Conservation (phyloP, 2,329 filamentous ascomycete species). For the Tolypocladium cylindrosporum region DNA sequence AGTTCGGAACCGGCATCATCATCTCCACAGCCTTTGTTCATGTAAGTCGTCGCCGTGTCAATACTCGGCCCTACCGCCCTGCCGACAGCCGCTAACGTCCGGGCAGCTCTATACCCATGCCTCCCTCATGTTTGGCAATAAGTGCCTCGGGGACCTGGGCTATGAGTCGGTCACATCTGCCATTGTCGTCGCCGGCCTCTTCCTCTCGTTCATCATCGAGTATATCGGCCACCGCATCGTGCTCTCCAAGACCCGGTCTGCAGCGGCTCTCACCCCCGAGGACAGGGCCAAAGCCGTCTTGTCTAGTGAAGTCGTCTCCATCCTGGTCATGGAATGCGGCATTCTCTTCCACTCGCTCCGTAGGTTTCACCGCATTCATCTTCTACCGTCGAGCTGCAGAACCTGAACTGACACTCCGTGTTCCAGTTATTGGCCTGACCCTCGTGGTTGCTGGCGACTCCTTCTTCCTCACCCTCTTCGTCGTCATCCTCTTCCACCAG, state of each 20-base stretch:
- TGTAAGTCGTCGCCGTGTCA: slow-evolving; percentile 26
- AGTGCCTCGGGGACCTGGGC: slow-evolving; percentile 53
- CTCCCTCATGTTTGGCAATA: slow-evolving; percentile 59
- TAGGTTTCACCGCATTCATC: slow-evolving; percentile 24
- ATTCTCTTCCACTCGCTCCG: slow-evolving; percentile 66
- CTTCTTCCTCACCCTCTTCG: slow-evolving; percentile 46
- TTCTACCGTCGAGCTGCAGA: not conserved
- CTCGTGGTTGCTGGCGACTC: slow-evolving; percentile 49
- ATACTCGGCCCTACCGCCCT: too few species aligned
- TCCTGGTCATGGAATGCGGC: slow-evolving; percentile 62
- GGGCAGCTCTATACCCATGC: slow-evolving; percentile 64
- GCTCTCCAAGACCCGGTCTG: slow-evolving; percentile 20
- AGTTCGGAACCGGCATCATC: slow-evolving; percentile 65
- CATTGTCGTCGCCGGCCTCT: slow-evolving; percentile 64
- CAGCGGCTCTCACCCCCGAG: slow-evolving; percentile 12
- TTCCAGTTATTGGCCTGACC: slow-evolving; percentile 50
- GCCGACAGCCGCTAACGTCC: not conserved
- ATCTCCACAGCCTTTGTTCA: slow-evolving; percentile 63
- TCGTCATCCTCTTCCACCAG: slow-evolving; percentile 69
- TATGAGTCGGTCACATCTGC: slow-evolving; percentile 63
- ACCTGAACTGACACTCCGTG: not conserved
- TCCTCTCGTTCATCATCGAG: slow-evolving; percentile 64
- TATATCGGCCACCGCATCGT: slow-evolving; percentile 54
- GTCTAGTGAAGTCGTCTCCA: slow-evolving; percentile 43
- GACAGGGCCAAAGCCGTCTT: slow-evolving; percentile 15